phyloP scores from a whole-genome alignment of 495 filamentous ascomycete genomes.

The Hypomontagnella submonticulosa region DNA sequence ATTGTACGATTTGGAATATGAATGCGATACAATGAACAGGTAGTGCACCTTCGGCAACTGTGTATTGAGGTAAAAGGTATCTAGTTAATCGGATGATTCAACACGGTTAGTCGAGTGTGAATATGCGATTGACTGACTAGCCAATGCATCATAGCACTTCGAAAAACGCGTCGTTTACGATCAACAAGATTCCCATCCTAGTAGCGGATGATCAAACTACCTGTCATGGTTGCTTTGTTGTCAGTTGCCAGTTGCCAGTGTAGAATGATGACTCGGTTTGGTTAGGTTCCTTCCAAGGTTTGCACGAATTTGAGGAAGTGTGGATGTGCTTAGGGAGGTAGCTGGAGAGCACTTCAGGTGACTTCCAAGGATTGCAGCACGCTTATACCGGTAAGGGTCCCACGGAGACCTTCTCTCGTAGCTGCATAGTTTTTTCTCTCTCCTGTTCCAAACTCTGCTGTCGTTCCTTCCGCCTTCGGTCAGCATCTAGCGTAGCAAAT shows the following conservation, averaged over 20 bases:
- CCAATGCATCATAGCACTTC: too few relatives aligned
- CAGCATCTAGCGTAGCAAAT: conserved; percentile 65
- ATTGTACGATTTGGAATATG: too few relatives aligned
- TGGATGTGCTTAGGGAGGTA: too few relatives aligned
- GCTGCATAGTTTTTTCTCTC: conserved; percentile 54
- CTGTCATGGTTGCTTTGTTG: neutral
- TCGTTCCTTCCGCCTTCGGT: conserved; percentile 58
- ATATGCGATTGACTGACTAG: too few relatives aligned
- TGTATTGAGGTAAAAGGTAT: too few relatives aligned
- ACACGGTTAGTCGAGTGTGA: too few relatives aligned
- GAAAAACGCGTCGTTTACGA: too few relatives aligned
- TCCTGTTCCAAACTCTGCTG: conserved; percentile 54
- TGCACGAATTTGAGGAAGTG: conserved; percentile 24
- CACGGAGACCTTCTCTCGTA: conserved; percentile 69
- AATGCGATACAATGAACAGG: too few relatives aligned
- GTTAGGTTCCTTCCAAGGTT: too few relatives aligned
- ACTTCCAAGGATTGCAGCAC: conserved; percentile 23
- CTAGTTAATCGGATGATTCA: too few relatives aligned
- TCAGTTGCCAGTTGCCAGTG: conserved; percentile 3
- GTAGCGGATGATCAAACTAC: conserved; percentile 1
- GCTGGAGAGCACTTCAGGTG: too few relatives aligned
- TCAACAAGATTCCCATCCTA: neutral
- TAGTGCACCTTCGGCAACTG: too few relatives aligned
- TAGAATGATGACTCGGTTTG: neutral
- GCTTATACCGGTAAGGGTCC: conserved; percentile 64